phyloP scores from a whole-genome alignment of 495 filamentous ascomycete species.

The Xylaria curta region DNA sequence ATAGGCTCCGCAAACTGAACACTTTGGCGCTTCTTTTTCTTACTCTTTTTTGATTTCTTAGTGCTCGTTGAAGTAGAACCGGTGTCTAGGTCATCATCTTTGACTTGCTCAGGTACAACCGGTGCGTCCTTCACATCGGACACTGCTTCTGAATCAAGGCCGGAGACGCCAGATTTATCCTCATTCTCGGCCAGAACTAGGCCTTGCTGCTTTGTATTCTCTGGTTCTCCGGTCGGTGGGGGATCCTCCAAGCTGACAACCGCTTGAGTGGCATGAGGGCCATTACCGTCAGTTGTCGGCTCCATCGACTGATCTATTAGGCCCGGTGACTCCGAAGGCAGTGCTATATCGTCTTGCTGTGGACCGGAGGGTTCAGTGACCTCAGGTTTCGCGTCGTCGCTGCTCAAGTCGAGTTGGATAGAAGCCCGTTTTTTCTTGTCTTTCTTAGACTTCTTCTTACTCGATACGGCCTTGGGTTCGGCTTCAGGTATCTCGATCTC shows the following conservation, averaged over 20 bases:
- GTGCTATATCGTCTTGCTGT: constrained; percentile 19
- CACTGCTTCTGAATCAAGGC: constrained; percentile 22
- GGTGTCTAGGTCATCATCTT: constrained; percentile 22
- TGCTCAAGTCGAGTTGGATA: constrained; percentile 22
- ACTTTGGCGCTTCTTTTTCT: constrained; percentile 40
- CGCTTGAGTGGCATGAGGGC: constrained; percentile 8
- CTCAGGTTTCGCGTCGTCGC: constrained; percentile 18
- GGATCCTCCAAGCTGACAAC: constrained; percentile 9
- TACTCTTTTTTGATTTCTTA: constrained; percentile 37
- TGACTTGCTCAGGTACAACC: constrained; percentile 19
- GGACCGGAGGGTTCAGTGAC: constrained; percentile 9
- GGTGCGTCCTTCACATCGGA: constrained; percentile 19
- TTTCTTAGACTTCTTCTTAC: constrained; percentile 22
- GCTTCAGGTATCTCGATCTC: constrained; percentile 23
- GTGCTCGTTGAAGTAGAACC: constrained; percentile 13
- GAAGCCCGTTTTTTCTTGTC: constrained; percentile 31
- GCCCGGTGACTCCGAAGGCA: not conserved
- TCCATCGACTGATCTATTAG: constrained; percentile 17
- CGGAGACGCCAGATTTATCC: constrained; percentile 14
- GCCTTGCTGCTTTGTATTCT: constrained; percentile 7
- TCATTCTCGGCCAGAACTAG: constrained; percentile 8
- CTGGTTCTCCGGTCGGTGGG: constrained; percentile 5
- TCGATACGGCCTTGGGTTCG: constrained; percentile 18
- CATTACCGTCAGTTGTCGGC: constrained; percentile 3
- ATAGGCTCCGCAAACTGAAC: constrained; percentile 33